Base-by-base conservation (phyloP, 1,284 basidiomycete genomes). In the Ustilago crameri region DNA sequence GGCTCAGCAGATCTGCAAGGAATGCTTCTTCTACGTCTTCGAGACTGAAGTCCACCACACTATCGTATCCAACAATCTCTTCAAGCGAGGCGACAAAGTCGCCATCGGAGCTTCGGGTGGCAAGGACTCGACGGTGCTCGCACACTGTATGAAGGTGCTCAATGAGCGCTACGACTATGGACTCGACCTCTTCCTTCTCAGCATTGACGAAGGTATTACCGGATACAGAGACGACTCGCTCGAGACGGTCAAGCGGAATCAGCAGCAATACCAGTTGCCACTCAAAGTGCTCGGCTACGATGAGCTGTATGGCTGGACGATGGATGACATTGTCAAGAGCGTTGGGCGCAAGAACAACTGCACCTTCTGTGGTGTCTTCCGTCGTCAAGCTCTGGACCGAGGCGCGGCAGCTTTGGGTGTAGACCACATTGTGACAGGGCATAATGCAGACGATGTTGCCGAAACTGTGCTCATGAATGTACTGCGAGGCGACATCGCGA, bases 391-490 rank as follows among this genome's bases (percentile, higher is more conserved):
- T 3, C 87, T 99, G 17, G 95, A 99, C 85, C 87, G 95, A 59
- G 95, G 95, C 0, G 96, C 95, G 1, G 89, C 91, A 1, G 89
- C 90, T 79, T 86, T 99, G 32, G 87, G 89, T 27, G 94, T 98
- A 9, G 94, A 98, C 77, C 96, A 99, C 81, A 98, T 99, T 65
- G 95, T 99, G 2, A 99, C 95, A 0, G 95, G 95, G 0, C 95
- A 99, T 84, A 99, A 99, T 82, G 95, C 95, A 32, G 95, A 99
- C 79, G 95, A 99, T 84, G 95, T 98, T 45, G 95, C 95, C 9
- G 95, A 99, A 86, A 99, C 95, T 0, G 92, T 99, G 0, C 85
- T 99, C 17, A 98, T 99, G 95, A 99, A 99, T 81, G 95, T 98
- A 61, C 93, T 99, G 89, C 89, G 95, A 44, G 95, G 95, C 9